These are phyloP conservation scores for Acorus gramineus DNA, from an alignment of 106 monocot species.

Conservation along the genomic window DNA sequence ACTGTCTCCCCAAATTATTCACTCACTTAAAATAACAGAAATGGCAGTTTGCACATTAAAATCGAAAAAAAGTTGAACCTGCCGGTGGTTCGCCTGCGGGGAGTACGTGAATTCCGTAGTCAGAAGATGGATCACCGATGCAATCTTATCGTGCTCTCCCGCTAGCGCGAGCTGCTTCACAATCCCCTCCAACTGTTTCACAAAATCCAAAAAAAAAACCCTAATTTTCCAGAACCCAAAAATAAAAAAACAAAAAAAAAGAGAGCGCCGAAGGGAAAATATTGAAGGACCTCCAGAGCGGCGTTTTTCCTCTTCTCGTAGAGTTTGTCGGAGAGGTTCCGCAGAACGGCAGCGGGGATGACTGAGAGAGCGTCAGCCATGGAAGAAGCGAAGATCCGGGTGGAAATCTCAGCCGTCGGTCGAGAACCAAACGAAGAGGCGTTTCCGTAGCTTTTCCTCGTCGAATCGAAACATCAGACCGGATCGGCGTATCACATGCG, in stretches of 20 bases:
- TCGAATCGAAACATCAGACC: conserved; percentile 13
- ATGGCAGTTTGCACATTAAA: neutral
- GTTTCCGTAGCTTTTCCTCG: conserved; percentile 11
- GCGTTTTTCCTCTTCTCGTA: conserved; percentile 99
- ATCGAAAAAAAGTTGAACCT: conserved; percentile 33
- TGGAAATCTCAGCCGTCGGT: neutral
- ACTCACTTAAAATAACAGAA: conserved; percentile 1
- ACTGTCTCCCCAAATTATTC: neutral
- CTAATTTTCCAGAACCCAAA: neutral
- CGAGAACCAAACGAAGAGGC: conserved; percentile 1
- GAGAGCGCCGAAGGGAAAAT: neutral
- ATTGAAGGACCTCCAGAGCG: conserved; percentile 57
- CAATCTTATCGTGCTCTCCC: conserved; percentile 73
- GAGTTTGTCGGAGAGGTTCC: conserved; percentile 92
- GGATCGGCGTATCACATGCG: no score
- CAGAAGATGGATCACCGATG: conserved; percentile 47
- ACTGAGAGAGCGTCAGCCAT: conserved; percentile 62
- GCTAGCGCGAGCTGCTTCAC: conserved; percentile 57
- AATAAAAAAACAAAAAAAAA: neutral
- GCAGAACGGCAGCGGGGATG: conserved; percentile 53
- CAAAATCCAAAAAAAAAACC: neutral
- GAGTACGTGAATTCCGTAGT: conserved; percentile 52
- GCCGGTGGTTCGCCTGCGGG: conserved; percentile 63
- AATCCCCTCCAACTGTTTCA: conserved; percentile 48
- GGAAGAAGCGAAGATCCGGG: neutral